Percentiles rank a stretch among this genome's conserved stretches.
These are phyloP conservation scores for Globisporangium emineosum DNA, from an alignment of 352 stramenopile genomes.

Conservation along the genomic window DNA sequence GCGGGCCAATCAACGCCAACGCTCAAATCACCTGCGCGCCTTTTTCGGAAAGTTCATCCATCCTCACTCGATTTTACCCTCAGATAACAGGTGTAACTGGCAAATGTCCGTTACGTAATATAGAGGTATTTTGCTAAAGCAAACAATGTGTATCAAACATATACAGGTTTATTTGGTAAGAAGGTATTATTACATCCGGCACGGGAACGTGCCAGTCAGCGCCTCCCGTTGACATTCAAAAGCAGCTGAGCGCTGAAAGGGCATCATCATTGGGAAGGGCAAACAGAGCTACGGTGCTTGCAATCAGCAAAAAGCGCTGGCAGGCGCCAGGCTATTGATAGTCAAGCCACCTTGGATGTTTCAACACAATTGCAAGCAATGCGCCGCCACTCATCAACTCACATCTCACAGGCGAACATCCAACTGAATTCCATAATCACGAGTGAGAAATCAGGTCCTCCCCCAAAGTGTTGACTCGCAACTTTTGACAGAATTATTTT, in stretches of 20 bases:
- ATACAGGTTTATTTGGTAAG: not conserved
- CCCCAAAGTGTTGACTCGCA: too few relatives aligned
- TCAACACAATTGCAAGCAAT: too few relatives aligned
- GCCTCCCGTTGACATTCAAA: not conserved
- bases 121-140: not conserved
- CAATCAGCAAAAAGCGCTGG: not conserved
- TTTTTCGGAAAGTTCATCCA: conserved; percentile 1
- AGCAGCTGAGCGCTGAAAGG: not conserved
- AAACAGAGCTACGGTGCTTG: not conserved
- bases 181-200: not conserved
- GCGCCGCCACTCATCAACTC: too few relatives aligned
- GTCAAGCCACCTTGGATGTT: too few relatives aligned
- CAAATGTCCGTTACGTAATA: not conserved
- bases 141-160: not conserved
- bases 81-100: not conserved
- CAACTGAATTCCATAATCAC: not conserved
- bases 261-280: not conserved
- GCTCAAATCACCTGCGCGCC: not conserved
- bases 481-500: too few relatives aligned
- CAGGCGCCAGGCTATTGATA: too few relatives aligned
- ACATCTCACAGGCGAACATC: too few relatives aligned
- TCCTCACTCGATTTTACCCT: not conserved
- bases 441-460: conserved; percentile 5
- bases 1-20: conserved; percentile 2
- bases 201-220: not conserved